A percentile compares a stretch with the other conserved stretches of the same genome.
Conservation (phyloP, 495 filamentous ascomycete species). For the Hyaloscypha bicolor region DNA sequence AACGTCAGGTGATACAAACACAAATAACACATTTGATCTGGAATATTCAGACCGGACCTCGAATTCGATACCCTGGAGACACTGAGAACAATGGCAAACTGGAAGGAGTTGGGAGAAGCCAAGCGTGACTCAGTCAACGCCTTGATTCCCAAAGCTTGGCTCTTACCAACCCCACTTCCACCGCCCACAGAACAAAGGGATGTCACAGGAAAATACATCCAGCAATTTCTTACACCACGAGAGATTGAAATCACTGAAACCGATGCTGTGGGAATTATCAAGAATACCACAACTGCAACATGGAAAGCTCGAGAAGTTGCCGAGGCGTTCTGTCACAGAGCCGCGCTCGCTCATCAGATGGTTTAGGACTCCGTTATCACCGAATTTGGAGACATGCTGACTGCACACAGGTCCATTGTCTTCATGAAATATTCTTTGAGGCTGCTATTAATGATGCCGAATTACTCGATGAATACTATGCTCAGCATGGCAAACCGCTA, state of each 20-base stretch:
- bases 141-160: conserved; percentile 62
- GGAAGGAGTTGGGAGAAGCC: conserved; percentile 46
- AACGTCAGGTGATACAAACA: neutral
- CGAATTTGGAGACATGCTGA: neutral
- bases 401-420: conserved; percentile 52
- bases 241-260: conserved; percentile 62
- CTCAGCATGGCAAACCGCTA: conserved; percentile 39
- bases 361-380: conserved; percentile 21
- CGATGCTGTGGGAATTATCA: conserved; percentile 51
- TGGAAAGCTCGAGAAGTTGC: conserved; percentile 44
- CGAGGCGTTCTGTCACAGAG: conserved; percentile 48
- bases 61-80: neutral
- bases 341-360: conserved; percentile 62
- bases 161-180: conserved; percentile 48
- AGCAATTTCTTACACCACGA: conserved; percentile 52
- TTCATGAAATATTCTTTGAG: conserved; percentile 69
- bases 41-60: neutral
- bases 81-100: conserved; percentile 32
- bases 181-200: conserved; percentile 55
- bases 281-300: conserved; percentile 42
- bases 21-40: neutral
- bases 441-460: conserved; percentile 59
- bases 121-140: conserved; percentile 57
- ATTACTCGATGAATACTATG: conserved; percentile 56
- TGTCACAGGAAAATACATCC: conserved; percentile 63